Percentiles rank a stretch among this genome's conserved stretches.
These are phyloP conservation scores for Arabidopsis thaliana DNA, from an alignment of 345 rosid species.

Conservation along the genomic window TAIR10.1 NC_003070.9:27783501-27784000, in stretches of 20 bases:
- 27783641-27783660: neutral
- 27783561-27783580: neutral
- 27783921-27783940: conserved; percentile 12
- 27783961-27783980: conserved; percentile 1
- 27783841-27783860: conserved; percentile 78
- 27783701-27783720: conserved; percentile 24
- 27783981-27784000: neutral
- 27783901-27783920: neutral
- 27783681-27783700: neutral
- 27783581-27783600: conserved; percentile 11
- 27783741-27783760: conserved; percentile 45
- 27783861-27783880: conserved; percentile 72
- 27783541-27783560: neutral
- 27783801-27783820: conserved; percentile 70
- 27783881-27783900: conserved; percentile 13
- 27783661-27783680: neutral
- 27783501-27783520: conserved; percentile 48
- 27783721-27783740: conserved; percentile 28
- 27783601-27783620: neutral
- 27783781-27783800: conserved; percentile 71
- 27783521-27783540: conserved; percentile 5
- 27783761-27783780: conserved; percentile 51
- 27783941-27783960: conserved; percentile 5
- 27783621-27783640: no score
- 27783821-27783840: conserved; percentile 60